Evolutionary conservation across 2,329 filamentous ascomycete species (phyloP).

Genomic region (Pseudogymnoascus sp.): DNA sequence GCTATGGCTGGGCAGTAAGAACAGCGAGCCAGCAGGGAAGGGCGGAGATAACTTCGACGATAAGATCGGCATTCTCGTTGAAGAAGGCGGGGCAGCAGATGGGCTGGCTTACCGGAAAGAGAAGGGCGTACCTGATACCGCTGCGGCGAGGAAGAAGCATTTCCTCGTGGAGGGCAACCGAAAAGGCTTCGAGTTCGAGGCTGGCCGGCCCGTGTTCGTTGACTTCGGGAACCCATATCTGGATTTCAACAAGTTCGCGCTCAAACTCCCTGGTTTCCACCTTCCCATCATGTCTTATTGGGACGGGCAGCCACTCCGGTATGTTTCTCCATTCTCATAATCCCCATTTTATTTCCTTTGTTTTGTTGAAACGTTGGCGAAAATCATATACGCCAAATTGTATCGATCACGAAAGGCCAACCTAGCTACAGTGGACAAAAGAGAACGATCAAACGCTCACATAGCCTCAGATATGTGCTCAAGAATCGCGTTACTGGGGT

Average conservation of each 20-base stretch:
- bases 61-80: conserved; percentile 48
- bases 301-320: conserved; percentile 72
- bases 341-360: neutral
- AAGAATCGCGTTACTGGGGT: conserved; percentile 69
- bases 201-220: conserved; percentile 43
- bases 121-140: conserved; percentile 44
- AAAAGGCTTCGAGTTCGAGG: conserved; percentile 47
- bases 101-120: conserved; percentile 40
- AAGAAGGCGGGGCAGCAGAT: conserved; percentile 57
- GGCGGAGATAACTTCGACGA: conserved; percentile 32
- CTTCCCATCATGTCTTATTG: conserved; percentile 69
- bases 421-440: conserved; percentile 23
- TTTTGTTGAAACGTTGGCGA: neutral
- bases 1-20: conserved; percentile 53
- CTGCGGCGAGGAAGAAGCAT: conserved; percentile 52
- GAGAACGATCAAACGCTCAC: conserved; percentile 52
- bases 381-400: neutral
- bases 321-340: conserved; percentile 30
- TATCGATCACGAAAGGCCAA: conserved; percentile 7
- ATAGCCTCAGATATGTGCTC: conserved; percentile 83
- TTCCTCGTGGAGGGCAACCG: conserved; percentile 43
- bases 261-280: conserved; percentile 65
- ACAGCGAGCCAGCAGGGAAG: conserved; percentile 23
- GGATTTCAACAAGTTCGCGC: conserved; percentile 72
- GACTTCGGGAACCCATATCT: conserved; percentile 89